Conservation (phyloP, 805 yeast species). For the Scheffersomyces ergatensis region DNA sequence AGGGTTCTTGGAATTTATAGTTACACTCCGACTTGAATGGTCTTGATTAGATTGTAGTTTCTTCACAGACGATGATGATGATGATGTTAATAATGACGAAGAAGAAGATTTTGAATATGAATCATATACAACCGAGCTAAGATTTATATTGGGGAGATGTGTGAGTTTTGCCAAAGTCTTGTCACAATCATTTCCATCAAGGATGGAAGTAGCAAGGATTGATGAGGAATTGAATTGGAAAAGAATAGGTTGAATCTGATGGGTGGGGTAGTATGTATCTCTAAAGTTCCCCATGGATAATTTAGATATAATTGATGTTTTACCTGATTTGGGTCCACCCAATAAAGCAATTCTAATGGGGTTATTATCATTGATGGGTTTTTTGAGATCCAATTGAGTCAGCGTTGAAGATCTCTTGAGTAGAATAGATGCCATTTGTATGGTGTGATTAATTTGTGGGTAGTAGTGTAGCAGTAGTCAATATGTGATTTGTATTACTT, state of each 20-base stretch:
- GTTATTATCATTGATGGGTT: slow-evolving; percentile 18
- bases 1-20: slow-evolving; percentile 14
- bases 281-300: slow-evolving; percentile 48
- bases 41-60: slow-evolving; percentile 1
- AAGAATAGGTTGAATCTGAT: slow-evolving; percentile 56
- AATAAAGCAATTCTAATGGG: slow-evolving; percentile 60
- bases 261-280: slow-evolving; percentile 76
- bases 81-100: neutral
- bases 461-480: no score
- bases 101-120: slow-evolving; percentile 14
- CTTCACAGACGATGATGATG: slow-evolving; percentile 1
- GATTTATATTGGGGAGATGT: slow-evolving; percentile 10
- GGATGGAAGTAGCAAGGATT: slow-evolving; percentile 12
- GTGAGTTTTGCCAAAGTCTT: slow-evolving; percentile 5
- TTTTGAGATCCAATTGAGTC: neutral
- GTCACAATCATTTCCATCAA: slow-evolving; percentile 20
- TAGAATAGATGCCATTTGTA: neutral
- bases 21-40: neutral
- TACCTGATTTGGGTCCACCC: slow-evolving; percentile 61
- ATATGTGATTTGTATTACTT: no score
- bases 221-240: slow-evolving; percentile 49
- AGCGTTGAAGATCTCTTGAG: neutral
- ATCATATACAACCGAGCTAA: slow-evolving; percentile 30
- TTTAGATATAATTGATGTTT: slow-evolving; percentile 54
- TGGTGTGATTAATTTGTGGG: no score